Evolutionary conservation across 2,329 filamentous ascomycete genomes (phyloP), one percentile per base, ranked within the genome.

Genomic region (Coniochaeta hoffmannii): DNA sequence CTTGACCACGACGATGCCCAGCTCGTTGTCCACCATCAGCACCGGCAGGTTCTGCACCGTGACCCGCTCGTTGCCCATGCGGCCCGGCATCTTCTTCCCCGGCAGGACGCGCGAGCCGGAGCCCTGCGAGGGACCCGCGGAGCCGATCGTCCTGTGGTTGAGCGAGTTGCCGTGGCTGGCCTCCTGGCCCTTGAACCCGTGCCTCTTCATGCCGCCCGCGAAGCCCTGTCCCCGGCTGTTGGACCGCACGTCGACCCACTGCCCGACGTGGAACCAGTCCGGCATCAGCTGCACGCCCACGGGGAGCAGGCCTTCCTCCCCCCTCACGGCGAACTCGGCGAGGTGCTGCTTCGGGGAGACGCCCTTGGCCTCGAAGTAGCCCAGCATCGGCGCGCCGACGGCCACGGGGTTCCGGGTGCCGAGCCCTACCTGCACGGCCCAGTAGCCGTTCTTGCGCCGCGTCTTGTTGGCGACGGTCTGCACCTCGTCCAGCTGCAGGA

Each of bases 81-180:
- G 85, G 55, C 94, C 94, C 3, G 94, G 85, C 94, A 99, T 99
- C 76, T 91, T 94, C 83, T 99, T 99, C 58, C 94, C 94, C 0
- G 94, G 94, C 68, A 91, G 77, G 24, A 99, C 93, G 73, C 94
- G 85, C 60, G 90, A 95, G 74, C 94, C 94, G 68, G 88, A 86
- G 61, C 94, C 94, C 73, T 99, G 94, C 63, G 88, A 89, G 58
- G 88, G 90, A 69, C 94, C 94, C 8, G 87, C 81, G 32, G 90
- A 93, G 78, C 94, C 94, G 75, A 97, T 89, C 28, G 89, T 89
- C 67, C 94, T 83, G 79, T 99, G 94, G 67, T 90, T 91, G 75
- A 91, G 85, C 68, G 92, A 97, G 75, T 95, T 93, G 81, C 94
- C 94, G 81, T 99, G 94, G 64, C 87, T 92, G 56, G 90, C 89